phyloP scores from a whole-genome alignment of 2,329 filamentous ascomycete species.

The Blastomyces gilchristii region DNA sequence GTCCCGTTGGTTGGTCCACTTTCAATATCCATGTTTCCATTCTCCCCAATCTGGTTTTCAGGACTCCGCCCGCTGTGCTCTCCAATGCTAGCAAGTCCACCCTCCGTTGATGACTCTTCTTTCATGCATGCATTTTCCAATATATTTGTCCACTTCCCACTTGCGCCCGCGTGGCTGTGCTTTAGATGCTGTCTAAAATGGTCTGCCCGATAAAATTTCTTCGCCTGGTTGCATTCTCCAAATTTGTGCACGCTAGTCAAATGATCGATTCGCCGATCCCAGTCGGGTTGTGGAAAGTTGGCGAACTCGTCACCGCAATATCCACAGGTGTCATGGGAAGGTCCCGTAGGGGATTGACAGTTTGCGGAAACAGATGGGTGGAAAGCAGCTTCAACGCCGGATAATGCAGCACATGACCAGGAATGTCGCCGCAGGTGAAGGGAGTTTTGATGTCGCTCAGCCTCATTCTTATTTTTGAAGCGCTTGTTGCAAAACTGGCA shows the following conservation, averaged over 20 bases:
- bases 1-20: constrained; percentile 8
- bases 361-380: constrained; percentile 57
- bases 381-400: constrained; percentile 68
- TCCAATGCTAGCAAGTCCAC: constrained; percentile 18
- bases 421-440: constrained; percentile 85
- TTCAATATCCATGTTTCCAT: constrained; percentile 5
- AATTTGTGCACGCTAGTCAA: constrained; percentile 91
- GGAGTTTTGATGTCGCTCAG: constrained; percentile 90
- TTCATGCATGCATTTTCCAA: constrained; percentile 95
- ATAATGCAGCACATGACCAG: constrained; percentile 88
- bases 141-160: constrained; percentile 98
- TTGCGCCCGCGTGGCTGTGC: constrained; percentile 91
- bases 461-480: constrained; percentile 99
- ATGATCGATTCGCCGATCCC: constrained; percentile 78
- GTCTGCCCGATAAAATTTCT: constrained; percentile 96
- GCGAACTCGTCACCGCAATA: constrained; percentile 92
- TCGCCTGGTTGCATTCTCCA: constrained; percentile 92
- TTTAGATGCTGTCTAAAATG: constrained; percentile 98
- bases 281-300: constrained; percentile 64
- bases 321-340: constrained; percentile 64
- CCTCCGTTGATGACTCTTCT: constrained; percentile 50
- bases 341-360: constrained; percentile 26
- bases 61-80: constrained; percentile 17
- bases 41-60: constrained; percentile 6
- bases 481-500: constrained; percentile 87